phyloP scores from a whole-genome alignment of 495 filamentous ascomycete genomes.

The Xylona heveae region DNA sequence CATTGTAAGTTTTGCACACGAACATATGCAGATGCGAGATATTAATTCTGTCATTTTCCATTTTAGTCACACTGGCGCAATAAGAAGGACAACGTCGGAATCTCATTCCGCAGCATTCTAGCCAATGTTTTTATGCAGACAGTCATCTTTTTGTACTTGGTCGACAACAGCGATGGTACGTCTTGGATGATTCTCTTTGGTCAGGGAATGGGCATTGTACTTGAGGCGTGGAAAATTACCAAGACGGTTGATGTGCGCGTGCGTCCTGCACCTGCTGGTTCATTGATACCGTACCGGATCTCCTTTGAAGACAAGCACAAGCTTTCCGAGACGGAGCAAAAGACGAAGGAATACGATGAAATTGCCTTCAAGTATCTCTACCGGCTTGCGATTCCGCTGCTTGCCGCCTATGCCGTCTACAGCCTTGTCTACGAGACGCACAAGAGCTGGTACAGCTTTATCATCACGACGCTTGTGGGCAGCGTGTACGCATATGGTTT shows the following conservation, averaged over 20 bases:
- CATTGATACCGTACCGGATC: slow-evolving; percentile 61
- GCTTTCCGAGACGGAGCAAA: slow-evolving; percentile 82
- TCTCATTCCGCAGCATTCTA: slow-evolving; percentile 85
- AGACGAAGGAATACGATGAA: slow-evolving; percentile 94
- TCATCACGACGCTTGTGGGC: slow-evolving; percentile 80
- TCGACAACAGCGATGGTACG: slow-evolving; percentile 93
- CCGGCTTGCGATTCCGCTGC: slow-evolving; percentile 67
- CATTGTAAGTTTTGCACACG: slow-evolving; percentile 30
- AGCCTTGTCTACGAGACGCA: slow-evolving; percentile 82
- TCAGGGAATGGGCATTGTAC: slow-evolving; percentile 79
- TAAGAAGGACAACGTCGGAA: slow-evolving; percentile 97
- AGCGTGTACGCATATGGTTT: slow-evolving; percentile 97
- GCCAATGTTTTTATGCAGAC: slow-evolving; percentile 96
- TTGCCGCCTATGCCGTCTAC: slow-evolving; percentile 77
- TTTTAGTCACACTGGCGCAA: slow-evolving; percentile 69
- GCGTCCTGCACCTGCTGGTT: slow-evolving; percentile 39
- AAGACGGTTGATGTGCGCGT: slow-evolving; percentile 84
- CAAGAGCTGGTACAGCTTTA: slow-evolving; percentile 94
- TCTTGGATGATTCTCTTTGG: slow-evolving; percentile 97
- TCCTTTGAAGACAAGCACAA: slow-evolving; percentile 93
- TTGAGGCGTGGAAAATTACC: slow-evolving; percentile 98
- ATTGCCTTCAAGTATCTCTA: slow-evolving; percentile 97
- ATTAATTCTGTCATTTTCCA: neutral
- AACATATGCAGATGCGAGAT: too few species aligned
- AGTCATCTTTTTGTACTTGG: slow-evolving; percentile 92